phyloP scores from a whole-genome alignment of 495 filamentous ascomycete species.

The Hypoxylon cercidicola region DNA sequence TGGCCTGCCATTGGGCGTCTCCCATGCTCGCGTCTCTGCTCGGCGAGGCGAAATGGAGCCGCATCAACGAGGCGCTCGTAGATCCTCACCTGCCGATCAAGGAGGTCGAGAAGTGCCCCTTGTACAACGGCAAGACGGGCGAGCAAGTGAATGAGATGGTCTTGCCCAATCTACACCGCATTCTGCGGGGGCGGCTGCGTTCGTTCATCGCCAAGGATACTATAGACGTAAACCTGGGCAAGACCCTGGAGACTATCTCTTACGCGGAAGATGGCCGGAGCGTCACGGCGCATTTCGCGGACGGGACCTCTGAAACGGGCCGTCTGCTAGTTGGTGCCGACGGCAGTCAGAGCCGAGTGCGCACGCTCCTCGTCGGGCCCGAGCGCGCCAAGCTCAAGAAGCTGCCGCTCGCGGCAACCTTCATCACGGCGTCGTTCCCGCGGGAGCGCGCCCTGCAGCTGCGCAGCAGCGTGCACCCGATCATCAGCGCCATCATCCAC shows the following conservation, averaged over 20 bases:
- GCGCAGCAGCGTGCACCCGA: conserved; percentile 41
- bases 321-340: conserved; percentile 59
- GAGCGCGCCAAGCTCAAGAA: conserved; percentile 39
- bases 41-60: conserved; percentile 49
- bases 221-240: conserved; percentile 46
- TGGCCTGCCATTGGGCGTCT: conserved; percentile 65
- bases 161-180: conserved; percentile 55
- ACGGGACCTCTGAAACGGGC: conserved; percentile 64
- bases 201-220: conserved; percentile 40
- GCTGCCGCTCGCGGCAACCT: conserved; percentile 50
- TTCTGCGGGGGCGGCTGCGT: conserved; percentile 55
- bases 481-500: conserved; percentile 37
- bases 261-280: conserved; percentile 60
- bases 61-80: conserved; percentile 47
- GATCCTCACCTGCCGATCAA: conserved; percentile 52
- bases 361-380: conserved; percentile 53
- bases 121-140: conserved; percentile 62
- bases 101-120: conserved; percentile 49
- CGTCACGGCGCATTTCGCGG: conserved; percentile 74
- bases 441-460: conserved; percentile 50
- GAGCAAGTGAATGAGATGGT: conserved; percentile 51
- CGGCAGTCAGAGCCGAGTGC: conserved; percentile 55
- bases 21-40: conserved; percentile 45
- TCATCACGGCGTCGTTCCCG: conserved; percentile 46
- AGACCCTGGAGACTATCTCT: conserved; percentile 38